Evolutionary conservation across 2,329 filamentous ascomycete genomes (phyloP), one percentile per base, ranked within the genome.

Genomic region (Hypoxylon sp.): DNA sequence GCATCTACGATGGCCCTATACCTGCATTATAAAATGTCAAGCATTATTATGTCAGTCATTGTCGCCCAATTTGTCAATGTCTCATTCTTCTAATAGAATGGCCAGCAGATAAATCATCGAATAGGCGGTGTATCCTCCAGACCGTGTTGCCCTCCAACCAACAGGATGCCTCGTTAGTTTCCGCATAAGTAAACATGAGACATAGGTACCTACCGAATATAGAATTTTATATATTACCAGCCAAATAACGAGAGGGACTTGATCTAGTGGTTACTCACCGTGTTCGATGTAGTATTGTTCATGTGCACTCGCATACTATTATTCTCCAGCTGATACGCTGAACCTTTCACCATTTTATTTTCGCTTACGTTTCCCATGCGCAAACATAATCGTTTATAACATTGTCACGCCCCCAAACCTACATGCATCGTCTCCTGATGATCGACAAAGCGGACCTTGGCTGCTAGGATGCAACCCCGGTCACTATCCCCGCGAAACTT

Each of bases 391-490:
- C 28, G 34, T 17, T 25, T 45, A 55, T 45, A 53, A 23, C 34
- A 4, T 17, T 25, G 25, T 52, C 58, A 63, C 49, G 59, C 32
- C 17, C 38, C 2, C 11, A 41, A 5, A 14, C 41, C n/a, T 50
- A 41, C 21, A 58, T 69, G 63, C 56, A 51, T 14, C 53, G 30
- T 69, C 59, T 57, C 36, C 56, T 66, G 46, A 53, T 66, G 60
- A 68, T 68, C 63, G 55, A 58, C 59, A 60, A 63, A 59, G 50
- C 46, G 41, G 55, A 53, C 21, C 28, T 32, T 28, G 13, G 53
- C 48, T 68, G 23, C 28, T 32, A 21, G 13, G 49, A 51, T 68
- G 30, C 25, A 41, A 63, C 66, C 48, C 23, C 30, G 25, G 32
- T 25, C 38, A 11, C 19, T 23, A 11, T 28, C 68, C 62, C 53